Evolutionary conservation across 495 filamentous ascomycete species (phyloP), one percentile per base, ranked within the genome.

Genomic region (Xylaria sp.): DNA sequence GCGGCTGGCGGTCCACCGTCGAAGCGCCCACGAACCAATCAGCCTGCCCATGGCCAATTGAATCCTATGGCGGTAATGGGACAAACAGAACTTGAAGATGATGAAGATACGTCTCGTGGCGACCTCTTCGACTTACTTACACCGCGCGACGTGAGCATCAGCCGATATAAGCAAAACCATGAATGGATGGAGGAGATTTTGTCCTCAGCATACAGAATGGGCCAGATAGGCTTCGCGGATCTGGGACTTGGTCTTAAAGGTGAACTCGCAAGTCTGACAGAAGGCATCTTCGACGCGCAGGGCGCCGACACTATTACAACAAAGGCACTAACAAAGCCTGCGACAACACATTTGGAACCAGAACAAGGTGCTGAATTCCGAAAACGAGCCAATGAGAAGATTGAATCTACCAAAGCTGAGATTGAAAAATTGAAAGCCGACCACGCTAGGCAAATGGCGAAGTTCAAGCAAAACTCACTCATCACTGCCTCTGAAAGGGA

Each of bases 101-200:
- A 95, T 65, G 96, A 98, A 78, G 94, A 97, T 73, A 90, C 91
- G 3, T 90, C 90, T 5, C 86, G 90, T 2, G 94, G 94, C 19
- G 96, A 99, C 76, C 85, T 92, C 75, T 90, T 99, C 76, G 96
- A 99, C 75, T 86, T 93, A 61, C 82, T 97, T 44, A 95, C 91
- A 0, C 94, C 95, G 21, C 90, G 94, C 8, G 96, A 98, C 70
- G 90, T 98, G 73, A 95, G 93, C 74, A 83, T 90, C 71, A 87
- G 89, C 74, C 86, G 96, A 58, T 99, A 97, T 77, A 91, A 89
- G 72, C 96, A 97, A 75, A 96, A 99, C 75, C 96, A 98, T 73
- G 94, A 97, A 80, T 98, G 95, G 96, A 97, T 98, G 92, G 96
- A 97, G 75, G 95, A 99, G 81, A 89, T 99, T n/a, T 86, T 97